These are phyloP conservation scores for Didymella exigua DNA, from an alignment of 2,329 filamentous ascomycete genomes.

Conservation along the genomic window DNA sequence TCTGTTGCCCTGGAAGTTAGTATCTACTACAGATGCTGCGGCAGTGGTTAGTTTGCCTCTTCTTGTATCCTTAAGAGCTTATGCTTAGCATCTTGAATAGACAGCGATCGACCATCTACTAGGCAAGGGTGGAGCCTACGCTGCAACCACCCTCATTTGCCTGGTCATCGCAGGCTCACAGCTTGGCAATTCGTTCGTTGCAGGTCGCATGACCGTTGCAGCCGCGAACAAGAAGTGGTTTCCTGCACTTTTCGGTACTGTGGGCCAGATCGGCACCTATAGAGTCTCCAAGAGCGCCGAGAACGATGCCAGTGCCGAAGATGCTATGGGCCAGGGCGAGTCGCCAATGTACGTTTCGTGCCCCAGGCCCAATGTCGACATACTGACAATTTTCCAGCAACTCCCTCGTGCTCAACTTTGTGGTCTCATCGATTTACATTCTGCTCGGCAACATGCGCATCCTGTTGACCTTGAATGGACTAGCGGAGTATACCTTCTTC, in stretches of 20 bases:
- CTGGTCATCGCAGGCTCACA: conserved; percentile 67
- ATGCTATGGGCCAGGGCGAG: conserved; percentile 41
- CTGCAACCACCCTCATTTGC: conserved; percentile 63
- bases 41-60: conserved; percentile 59
- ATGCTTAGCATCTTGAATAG: conserved; percentile 11
- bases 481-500: conserved; percentile 64
- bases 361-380: too few species aligned
- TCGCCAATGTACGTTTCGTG: conserved; percentile 40
- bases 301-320: conserved; percentile 20
- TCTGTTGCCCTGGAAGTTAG: conserved; percentile 63
- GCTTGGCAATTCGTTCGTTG: conserved; percentile 68
- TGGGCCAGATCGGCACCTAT: conserved; percentile 38
- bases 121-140: conserved; percentile 57
- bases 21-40: conserved; percentile 66
- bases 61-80: background rate
- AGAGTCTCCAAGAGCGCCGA: conserved; percentile 23
- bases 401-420: conserved; percentile 40
- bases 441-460: conserved; percentile 67
- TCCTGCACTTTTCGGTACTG: conserved; percentile 34
- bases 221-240: conserved; percentile 52
- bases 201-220: conserved; percentile 67
- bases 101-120: conserved; percentile 55
- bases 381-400: conserved; percentile 26
- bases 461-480: conserved; percentile 58
- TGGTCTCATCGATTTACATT: conserved; percentile 62